Evolutionary conservation across 192 early-diverging fungal genomes (phyloP).

Genomic region (Coemansia sp.): DNA sequence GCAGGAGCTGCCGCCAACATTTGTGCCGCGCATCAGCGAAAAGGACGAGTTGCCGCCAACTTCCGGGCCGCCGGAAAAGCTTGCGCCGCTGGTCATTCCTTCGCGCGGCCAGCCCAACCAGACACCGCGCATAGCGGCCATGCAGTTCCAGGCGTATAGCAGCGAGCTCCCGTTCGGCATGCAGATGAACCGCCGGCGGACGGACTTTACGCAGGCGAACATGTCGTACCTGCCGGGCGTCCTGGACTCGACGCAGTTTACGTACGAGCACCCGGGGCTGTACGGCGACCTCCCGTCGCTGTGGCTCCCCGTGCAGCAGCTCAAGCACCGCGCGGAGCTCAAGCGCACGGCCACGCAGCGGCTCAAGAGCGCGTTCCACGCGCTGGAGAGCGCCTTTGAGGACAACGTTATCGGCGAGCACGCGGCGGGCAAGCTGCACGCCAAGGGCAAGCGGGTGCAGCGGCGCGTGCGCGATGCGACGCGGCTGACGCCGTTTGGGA

Average conservation of each 20-base stretch:
- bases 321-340: slow-evolving; percentile 18
- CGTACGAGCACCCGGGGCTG: slow-evolving; percentile 38
- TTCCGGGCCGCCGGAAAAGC: background rate
- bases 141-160: slow-evolving; percentile 34
- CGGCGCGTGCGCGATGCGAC: background rate
- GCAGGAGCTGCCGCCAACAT: background rate
- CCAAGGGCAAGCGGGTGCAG: slow-evolving; percentile 4
- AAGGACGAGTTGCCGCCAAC: background rate
- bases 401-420: slow-evolving; percentile 35
- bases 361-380: slow-evolving; percentile 8
- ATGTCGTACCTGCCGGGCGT: slow-evolving; percentile 27
- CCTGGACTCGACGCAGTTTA: slow-evolving; percentile 38
- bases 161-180: slow-evolving; percentile 38
- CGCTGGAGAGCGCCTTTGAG: slow-evolving; percentile 12
- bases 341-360: slow-evolving; percentile 10
- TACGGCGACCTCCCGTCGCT: slow-evolving; percentile 42
- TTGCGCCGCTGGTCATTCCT: background rate
- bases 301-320: slow-evolving; percentile 37
- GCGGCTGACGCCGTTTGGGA: background rate
- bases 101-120: background rate
- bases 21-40: slow-evolving; percentile 1
- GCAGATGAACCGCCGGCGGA: slow-evolving; percentile 27
- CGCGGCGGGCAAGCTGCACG: slow-evolving; percentile 12
- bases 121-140: background rate
- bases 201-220: slow-evolving; percentile 44